These are phyloP conservation scores for Sanghuangporus sanghuang DNA, from an alignment of 1,284 basidiomycete genomes.

Conservation along the genomic window DNA sequence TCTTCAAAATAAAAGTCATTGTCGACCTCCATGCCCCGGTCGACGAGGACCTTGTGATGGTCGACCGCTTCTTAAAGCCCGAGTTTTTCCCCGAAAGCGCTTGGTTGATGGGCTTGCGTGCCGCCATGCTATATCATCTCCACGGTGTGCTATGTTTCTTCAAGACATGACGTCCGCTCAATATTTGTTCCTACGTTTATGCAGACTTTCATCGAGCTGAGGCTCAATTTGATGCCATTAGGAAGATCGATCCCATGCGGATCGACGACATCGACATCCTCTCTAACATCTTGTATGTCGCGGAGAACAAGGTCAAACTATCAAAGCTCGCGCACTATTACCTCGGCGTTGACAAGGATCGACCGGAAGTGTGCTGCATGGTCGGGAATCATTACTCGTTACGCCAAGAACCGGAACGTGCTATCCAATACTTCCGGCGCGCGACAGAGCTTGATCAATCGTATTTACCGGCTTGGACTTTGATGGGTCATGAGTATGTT, in stretches of 20 bases:
- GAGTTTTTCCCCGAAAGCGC: constrained; percentile 80
- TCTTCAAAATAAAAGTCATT: constrained; percentile 89
- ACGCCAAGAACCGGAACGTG: constrained; percentile 90
- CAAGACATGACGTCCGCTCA: neutral
- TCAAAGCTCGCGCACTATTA: constrained; percentile 92
- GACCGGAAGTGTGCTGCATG: constrained; percentile 92
- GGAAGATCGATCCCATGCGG: constrained; percentile 79
- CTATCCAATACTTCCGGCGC: constrained; percentile 91
- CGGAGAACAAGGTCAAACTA: constrained; percentile 83
- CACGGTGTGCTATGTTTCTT: constrained; percentile 53
- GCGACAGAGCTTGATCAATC: constrained; percentile 92
- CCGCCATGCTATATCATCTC: constrained; percentile 84
- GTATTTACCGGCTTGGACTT: constrained; percentile 96
- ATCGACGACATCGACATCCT: constrained; percentile 96
- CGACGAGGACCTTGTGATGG: constrained; percentile 74
- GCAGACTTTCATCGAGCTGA: constrained; percentile 85
- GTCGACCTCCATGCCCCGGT: constrained; percentile 87
- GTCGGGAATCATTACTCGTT: constrained; percentile 98
- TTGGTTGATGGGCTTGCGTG: constrained; percentile 83
- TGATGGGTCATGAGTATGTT: constrained; percentile 98
- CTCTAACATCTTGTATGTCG: constrained; percentile 96
- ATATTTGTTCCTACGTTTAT: neutral
- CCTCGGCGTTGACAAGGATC: constrained; percentile 80
- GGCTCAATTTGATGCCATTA: constrained; percentile 77
- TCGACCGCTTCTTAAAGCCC: constrained; percentile 67